These are phyloP conservation scores for Nannizziopsis arthrosporioides DNA, from an alignment of 2,329 filamentous ascomycete species.

Conservation along the genomic window DNA sequence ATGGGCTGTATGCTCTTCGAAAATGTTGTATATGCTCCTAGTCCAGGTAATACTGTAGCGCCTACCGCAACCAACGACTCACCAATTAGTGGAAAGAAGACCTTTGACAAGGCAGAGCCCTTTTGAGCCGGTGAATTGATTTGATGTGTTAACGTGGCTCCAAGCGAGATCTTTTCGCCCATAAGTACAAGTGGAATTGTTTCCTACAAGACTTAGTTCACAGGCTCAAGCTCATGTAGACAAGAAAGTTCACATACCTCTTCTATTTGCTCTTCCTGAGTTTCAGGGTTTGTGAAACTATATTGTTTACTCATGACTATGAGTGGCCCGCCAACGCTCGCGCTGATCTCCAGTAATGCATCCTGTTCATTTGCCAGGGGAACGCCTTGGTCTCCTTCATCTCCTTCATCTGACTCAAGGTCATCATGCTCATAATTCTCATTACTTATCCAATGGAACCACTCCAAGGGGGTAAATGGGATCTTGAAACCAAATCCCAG, in stretches of 20 bases:
- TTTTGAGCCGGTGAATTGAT: conserved; percentile 21
- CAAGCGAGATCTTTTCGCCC: conserved; percentile 23
- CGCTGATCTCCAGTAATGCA: conserved; percentile 24
- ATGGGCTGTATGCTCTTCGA: conserved; percentile 24
- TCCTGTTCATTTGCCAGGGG: conserved; percentile 13
- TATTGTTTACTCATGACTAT: conserved; percentile 18
- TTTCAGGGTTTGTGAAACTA: conserved; percentile 20
- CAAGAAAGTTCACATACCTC: conserved; percentile 18
- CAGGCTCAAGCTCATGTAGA: neutral
- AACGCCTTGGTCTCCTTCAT: conserved; percentile 8
- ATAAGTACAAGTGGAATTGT: conserved; percentile 22
- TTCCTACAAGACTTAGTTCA: conserved; percentile 19
- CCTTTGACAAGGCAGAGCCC: conserved; percentile 15
- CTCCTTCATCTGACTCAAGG: neutral
- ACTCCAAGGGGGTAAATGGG: conserved; percentile 22
- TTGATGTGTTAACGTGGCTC: conserved; percentile 23
- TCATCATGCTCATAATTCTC: conserved; percentile 14
- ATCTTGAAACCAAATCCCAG: conserved; percentile 27
- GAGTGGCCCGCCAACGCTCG: conserved; percentile 25
- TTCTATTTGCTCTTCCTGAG: conserved; percentile 18
- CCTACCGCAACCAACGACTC: conserved; percentile 23
- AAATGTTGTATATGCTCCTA: conserved; percentile 22
- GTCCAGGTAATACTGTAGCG: conserved; percentile 25
- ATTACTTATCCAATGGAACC: conserved; percentile 13
- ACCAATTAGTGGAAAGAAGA: conserved; percentile 23